Conservation (phyloP, 2,329 filamentous ascomycete genomes). For the Verticillium zaregamsianum region DNA sequence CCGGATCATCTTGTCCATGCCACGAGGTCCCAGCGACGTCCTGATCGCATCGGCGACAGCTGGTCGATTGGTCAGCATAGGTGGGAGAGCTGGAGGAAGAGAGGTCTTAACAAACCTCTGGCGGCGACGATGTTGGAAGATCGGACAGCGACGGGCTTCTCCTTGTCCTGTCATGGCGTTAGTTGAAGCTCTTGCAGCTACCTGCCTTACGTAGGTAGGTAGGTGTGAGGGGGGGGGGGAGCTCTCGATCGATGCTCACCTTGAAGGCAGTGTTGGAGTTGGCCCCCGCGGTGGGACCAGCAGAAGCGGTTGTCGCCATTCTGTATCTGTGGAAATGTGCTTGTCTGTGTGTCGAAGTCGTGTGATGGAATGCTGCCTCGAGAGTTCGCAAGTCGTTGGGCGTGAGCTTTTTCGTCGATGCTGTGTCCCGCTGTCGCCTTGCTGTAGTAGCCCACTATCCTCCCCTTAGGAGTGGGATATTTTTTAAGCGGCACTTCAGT, state of each 20-base stretch:
- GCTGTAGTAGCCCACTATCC: slow-evolving; percentile 11
- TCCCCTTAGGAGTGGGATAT: slow-evolving; percentile 17
- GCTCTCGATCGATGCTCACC: slow-evolving; percentile 35
- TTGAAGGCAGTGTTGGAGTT: slow-evolving; percentile 51
- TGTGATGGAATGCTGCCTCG: not conserved
- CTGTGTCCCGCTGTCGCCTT: slow-evolving; percentile 15
- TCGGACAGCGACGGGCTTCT: slow-evolving; percentile 97
- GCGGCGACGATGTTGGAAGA: slow-evolving; percentile 96
- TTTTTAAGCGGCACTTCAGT: slow-evolving; percentile 15
- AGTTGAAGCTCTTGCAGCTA: slow-evolving; percentile 29
- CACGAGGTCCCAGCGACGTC: slow-evolving; percentile 91
- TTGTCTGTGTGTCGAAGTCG: not conserved
- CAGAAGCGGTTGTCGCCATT: slow-evolving; percentile 42
- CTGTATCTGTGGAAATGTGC: slow-evolving; percentile 10
- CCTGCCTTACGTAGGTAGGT: not conserved
- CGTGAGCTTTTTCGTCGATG: not conserved
- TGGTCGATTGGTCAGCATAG: slow-evolving; percentile 30
- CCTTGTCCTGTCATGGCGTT: slow-evolving; percentile 63
- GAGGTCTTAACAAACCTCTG: slow-evolving; percentile 59
- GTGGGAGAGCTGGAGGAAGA: not conserved
- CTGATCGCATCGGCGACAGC: slow-evolving; percentile 96
- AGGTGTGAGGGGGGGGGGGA: slow-evolving; percentile 6
- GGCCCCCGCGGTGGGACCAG: slow-evolving; percentile 29
- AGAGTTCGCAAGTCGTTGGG: not conserved
- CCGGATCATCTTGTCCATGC: slow-evolving; percentile 99